phyloP scores from a whole-genome alignment of 768 basidiomycete species.

The Hygrocybe coccinea region DNA sequence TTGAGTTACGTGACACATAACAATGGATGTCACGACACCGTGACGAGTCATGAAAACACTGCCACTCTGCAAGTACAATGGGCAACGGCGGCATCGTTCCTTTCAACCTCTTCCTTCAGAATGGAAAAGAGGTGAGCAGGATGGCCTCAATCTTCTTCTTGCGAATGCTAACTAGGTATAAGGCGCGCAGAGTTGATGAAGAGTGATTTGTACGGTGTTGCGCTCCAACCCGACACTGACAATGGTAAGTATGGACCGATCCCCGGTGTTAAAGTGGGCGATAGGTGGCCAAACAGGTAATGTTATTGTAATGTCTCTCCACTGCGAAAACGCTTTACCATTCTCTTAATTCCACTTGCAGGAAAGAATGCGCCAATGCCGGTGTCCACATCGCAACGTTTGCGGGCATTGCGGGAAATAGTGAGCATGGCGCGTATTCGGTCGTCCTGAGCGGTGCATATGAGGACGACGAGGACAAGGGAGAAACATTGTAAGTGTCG shows the following conservation, averaged over 20 bases:
- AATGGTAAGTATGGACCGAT: background rate
- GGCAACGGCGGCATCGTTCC: too few species aligned
- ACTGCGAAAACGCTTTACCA: background rate
- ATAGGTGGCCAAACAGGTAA: background rate
- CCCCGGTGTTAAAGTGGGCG: background rate
- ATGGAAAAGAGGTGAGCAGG: too few species aligned
- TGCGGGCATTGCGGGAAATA: background rate
- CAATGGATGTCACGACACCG: too few species aligned
- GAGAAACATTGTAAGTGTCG: background rate
- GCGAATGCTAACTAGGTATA: background rate
- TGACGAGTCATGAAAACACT: too few species aligned
- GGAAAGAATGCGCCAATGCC: background rate
- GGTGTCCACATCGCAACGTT: background rate
- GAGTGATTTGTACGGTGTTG: background rate
- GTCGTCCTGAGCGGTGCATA: background rate
- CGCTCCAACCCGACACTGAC: background rate
- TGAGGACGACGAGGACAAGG: slow-evolving; percentile 2
- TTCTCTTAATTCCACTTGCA: background rate
- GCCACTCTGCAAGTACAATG: too few species aligned
- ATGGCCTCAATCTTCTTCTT: too few species aligned
- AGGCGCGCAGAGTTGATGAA: background rate
- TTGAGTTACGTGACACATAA: too few species aligned
- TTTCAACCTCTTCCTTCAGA: too few species aligned
- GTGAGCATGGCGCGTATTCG: background rate
- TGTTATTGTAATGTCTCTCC: background rate